Base-by-base conservation (phyloP, 768 basidiomycete genomes). In the Dictyophora rubrovolvata region DNA sequence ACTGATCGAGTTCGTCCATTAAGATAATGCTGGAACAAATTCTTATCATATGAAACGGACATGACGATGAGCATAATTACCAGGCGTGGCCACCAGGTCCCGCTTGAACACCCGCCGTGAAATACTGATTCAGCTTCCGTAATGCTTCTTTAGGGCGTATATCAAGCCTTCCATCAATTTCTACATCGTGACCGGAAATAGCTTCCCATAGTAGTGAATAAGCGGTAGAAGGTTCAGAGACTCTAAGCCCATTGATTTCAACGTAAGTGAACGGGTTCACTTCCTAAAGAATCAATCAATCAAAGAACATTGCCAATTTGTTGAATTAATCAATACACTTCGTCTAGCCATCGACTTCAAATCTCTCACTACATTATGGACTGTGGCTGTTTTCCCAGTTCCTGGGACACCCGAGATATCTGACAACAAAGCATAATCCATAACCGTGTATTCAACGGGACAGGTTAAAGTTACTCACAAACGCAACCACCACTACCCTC, bases 371-470 rank as follows among this genome's bases (percentile, higher is more conserved):
- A 96, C 87, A 0, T 88, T 89, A 65, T 97, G 94, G 0, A 98
- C 93, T 0, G 96, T 98, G 0, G 96, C 96, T 0, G 96, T 99
- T 73, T 98, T 99, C 9, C 96, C 63, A 1, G 95, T 98, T 7
- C 96, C 95, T n/a, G 95, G 96, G 7, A 97, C 93, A 9, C 96
- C 95, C 7, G 94, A 93, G 52, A 98, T 96, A 71, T 98, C 94
- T 97, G 56, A 14, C 60, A 34, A 23, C 7, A 16, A 51, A 33
- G 12, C 22, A 53, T 35, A 16, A 48, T 53, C 33, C 60, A n/a
- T n/a, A 36, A 12, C 42, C 10, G 33, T 18, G 28, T 22, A 6
- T 20, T 50, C 16, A 51, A 33, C 22, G 16, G 7, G 33, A n/a
- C 28, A 28, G n/a, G 14, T 52, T 42, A 16, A 22, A 50, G 59